These are phyloP conservation scores for Albizia julibrissin DNA, from an alignment of 306 rosid genomes.

Conservation along the genomic window DNA sequence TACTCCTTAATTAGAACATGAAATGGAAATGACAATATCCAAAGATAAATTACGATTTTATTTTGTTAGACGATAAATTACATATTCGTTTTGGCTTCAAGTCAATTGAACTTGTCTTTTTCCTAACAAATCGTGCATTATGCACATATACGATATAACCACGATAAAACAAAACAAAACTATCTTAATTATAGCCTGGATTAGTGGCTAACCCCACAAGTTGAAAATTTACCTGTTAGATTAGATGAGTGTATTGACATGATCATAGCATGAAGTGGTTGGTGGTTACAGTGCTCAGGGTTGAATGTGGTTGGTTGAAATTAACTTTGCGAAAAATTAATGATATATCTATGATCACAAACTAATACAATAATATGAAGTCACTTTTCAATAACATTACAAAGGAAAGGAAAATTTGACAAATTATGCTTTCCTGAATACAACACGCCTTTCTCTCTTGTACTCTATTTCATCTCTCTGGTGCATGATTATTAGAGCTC, in stretches of 20 bases:
- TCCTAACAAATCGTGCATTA: not conserved
- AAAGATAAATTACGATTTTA: not conserved
- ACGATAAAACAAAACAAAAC: not conserved
- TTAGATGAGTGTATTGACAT: not conserved
- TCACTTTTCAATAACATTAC: not conserved
- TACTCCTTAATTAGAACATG: no score
- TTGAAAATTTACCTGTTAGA: not conserved
- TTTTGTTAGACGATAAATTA: not conserved
- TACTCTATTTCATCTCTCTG: slow-evolving; percentile 99
- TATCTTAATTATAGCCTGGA: not conserved
- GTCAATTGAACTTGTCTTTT: not conserved
- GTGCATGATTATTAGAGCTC: slow-evolving; percentile 96
- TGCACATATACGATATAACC: not conserved
- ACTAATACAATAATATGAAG: slow-evolving; percentile 17
- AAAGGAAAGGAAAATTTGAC: not conserved
- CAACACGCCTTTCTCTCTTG: slow-evolving; percentile 85
- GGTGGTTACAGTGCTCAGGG: slow-evolving; percentile 3
- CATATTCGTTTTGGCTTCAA: not conserved
- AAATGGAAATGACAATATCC: not conserved
- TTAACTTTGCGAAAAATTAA: not conserved
- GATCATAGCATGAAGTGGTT: not conserved
- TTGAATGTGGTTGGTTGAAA: not conserved
- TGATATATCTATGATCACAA: not conserved
- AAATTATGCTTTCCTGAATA: slow-evolving; percentile 69
- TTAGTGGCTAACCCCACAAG: not conserved